Conservation (phyloP, 768 basidiomycete genomes). For the Fomitopsis serialis region DNA sequence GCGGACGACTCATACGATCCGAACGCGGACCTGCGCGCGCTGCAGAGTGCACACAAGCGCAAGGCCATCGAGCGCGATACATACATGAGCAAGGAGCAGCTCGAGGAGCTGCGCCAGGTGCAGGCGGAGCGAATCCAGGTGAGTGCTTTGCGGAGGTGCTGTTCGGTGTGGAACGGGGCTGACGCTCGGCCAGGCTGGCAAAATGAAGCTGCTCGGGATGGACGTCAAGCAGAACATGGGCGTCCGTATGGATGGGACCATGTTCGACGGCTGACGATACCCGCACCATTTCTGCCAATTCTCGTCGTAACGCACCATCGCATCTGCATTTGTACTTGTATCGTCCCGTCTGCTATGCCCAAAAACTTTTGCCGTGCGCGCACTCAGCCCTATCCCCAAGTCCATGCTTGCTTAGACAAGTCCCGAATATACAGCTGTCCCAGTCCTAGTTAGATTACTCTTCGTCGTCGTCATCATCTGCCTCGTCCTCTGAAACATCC, state of each 20-base stretch:
- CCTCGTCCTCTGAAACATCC: slow-evolving; percentile 94
- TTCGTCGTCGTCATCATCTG: slow-evolving; percentile 49
- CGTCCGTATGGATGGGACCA: slow-evolving; percentile 76
- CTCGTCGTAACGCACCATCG: too few species aligned
- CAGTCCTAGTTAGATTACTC: not conserved
- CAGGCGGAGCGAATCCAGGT: slow-evolving; percentile 86
- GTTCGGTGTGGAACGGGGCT: not conserved
- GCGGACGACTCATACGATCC: slow-evolving; percentile 73
- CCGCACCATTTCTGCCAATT: not conserved
- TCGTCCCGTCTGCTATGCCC: too few species aligned
- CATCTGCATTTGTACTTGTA: too few species aligned
- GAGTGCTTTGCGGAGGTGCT: slow-evolving; percentile 12
- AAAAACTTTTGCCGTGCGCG: too few species aligned
- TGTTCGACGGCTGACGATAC: slow-evolving; percentile 41
- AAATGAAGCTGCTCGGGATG: slow-evolving; percentile 86
- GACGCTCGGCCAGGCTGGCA: slow-evolving; percentile 50
- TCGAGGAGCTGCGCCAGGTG: slow-evolving; percentile 75
- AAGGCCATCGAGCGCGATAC: slow-evolving; percentile 61
- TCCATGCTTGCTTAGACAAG: too few species aligned
- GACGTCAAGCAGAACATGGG: slow-evolving; percentile 82
- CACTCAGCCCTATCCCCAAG: too few species aligned
- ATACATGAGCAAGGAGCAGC: slow-evolving; percentile 72
- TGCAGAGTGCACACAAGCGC: slow-evolving; percentile 67
- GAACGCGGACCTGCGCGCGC: slow-evolving; percentile 77
- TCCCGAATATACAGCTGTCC: too few species aligned